Evolutionary conservation across 1,284 basidiomycete genomes (phyloP), one percentile per base, ranked within the genome.

Genomic region (Lignosus rhinocerotis): DNA sequence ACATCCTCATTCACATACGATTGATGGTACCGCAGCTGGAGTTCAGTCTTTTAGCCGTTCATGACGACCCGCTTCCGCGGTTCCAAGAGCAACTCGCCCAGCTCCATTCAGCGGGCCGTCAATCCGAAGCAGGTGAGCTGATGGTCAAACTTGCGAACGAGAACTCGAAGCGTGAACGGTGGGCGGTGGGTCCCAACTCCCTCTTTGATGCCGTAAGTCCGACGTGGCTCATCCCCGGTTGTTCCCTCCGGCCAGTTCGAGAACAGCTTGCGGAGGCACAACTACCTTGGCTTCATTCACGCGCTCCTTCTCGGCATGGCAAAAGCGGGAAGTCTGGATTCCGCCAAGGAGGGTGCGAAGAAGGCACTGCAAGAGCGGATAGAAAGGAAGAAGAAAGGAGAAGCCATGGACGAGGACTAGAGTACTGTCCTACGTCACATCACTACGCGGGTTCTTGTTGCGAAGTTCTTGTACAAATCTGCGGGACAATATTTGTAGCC

Each of bases 1-100:
- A 9, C 7, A 10, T 14, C n/a, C 48, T 58, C 17, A 60, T 51
- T 47, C 25, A 39, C 21, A 32, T 51, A 58, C 59, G 34, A 31
- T 12, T 36, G 32, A 30, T 21, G 25, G 41, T 21, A 2, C 38
- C 42, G 32, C 17, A 94, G 92, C 79, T 96, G 61, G 92, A 95
- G 73, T 97, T 97, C 79, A 95, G 91, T 73, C 83, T 97, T 39
- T 84, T 96, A 49, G 92, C 92, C 6, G 78, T 97, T 42, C 86
- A 89, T 58, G 86, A 90, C 54, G 92, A 93, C 68, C 89, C 91
- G 17, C 68, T 94, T 17, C 89, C 90, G 17, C 69, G 73, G 7
- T 78, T 95, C 30, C 80, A 87, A 69, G 70, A 76, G 25, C 83
- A 87, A 59, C 72, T 94, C 66, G 63, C 74, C 69, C 65, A 86